A percentile compares a stretch with the other conserved stretches of the same genome.
phyloP scores from a whole-genome alignment of 148 eudicot genomes.

The Rhododendron griersonianum region DNA sequence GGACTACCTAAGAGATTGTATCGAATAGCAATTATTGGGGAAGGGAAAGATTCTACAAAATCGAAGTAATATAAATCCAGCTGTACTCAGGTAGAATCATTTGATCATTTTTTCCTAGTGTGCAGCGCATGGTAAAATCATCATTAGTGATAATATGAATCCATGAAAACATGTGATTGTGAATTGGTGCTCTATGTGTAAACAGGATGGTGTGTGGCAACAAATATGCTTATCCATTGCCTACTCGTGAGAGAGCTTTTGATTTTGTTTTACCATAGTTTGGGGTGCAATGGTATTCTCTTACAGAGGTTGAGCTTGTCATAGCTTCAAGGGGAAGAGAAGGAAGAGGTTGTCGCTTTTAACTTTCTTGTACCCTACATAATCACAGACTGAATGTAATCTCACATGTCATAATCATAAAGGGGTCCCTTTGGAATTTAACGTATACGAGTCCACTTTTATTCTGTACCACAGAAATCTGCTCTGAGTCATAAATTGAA shows the following conservation, averaged over 20 bases:
- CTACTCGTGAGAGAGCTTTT: neutral
- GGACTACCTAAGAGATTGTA: neutral
- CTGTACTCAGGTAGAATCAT: neutral
- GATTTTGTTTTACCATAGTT: neutral
- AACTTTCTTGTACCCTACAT: neutral
- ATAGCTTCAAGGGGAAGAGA: neutral
- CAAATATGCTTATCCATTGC: neutral
- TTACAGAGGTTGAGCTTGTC: neutral
- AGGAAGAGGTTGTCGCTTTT: neutral
- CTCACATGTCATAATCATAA: neutral
- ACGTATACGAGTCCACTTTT: neutral
- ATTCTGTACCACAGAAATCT: neutral
- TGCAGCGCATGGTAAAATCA: neutral
- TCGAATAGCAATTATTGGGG: neutral
- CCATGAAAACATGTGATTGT: neutral
- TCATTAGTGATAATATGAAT: neutral
- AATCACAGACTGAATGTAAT: neutral
- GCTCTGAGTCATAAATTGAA: neutral
- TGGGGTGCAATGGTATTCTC: neutral
- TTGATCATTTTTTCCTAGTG: neutral
- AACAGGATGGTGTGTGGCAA: neutral
- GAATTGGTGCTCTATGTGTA: neutral
- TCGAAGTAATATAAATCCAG: neutral
- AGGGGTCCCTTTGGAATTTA: neutral
- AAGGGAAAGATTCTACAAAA: neutral